phyloP scores from a whole-genome alignment of 331 rosid species.

The Erythrophleum ivorense region DNA sequence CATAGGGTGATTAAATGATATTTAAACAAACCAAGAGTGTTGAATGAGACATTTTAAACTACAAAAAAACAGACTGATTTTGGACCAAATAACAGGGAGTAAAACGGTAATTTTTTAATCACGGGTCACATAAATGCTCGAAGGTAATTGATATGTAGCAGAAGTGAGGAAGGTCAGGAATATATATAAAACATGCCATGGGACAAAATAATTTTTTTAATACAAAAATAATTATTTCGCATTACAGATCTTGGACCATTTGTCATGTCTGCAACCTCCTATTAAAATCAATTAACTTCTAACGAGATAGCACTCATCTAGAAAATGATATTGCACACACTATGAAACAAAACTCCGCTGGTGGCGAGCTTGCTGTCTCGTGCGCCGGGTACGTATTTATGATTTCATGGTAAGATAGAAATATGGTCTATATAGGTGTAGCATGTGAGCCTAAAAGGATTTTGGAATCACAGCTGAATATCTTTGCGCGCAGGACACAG shows the following conservation, averaged over 20 bases:
- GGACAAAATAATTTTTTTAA: not conserved
- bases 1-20: too few species aligned
- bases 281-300: not conserved
- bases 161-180: not conserved
- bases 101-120: not conserved
- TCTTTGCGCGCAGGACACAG: not conserved
- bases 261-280: not conserved
- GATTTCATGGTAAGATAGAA: not conserved
- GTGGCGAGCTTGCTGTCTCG: conserved; percentile 2
- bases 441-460: not conserved
- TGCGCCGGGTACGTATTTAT: not conserved
- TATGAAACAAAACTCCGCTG: not conserved
- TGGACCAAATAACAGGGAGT: too few species aligned
- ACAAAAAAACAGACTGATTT: too few species aligned
- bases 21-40: too few species aligned
- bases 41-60: too few species aligned
- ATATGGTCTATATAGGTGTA: conserved; percentile 11
- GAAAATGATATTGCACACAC: not conserved
- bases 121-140: not conserved
- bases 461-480: not conserved
- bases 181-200: not conserved
- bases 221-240: not conserved
- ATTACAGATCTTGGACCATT: not conserved
- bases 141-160: not conserved
- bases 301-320: conserved; percentile 14